phyloP scores from a whole-genome alignment of 441 rosid genomes.

The Adansonia rubrostipa region DNA sequence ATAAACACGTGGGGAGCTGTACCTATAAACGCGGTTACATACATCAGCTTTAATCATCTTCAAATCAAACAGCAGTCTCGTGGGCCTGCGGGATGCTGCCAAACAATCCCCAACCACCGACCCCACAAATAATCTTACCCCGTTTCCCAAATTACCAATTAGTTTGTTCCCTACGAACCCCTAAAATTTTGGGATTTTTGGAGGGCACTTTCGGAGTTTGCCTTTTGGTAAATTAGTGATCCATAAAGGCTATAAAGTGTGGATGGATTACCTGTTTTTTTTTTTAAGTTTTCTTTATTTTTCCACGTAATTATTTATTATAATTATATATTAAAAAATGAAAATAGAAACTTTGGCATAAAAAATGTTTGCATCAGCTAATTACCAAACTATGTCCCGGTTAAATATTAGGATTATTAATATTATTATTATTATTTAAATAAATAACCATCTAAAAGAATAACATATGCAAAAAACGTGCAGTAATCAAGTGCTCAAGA shows the following conservation, averaged over 20 bases:
- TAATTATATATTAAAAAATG: neutral
- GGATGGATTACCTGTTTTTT: neutral
- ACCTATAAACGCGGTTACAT: slow-evolving; percentile 33
- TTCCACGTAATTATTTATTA: neutral
- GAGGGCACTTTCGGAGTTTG: neutral
- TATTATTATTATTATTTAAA: neutral
- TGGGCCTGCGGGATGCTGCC: slow-evolving; percentile 25
- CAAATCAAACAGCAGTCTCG: neutral
- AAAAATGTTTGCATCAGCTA: neutral
- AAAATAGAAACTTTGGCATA: neutral
- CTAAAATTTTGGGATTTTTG: neutral
- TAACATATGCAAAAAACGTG: neutral
- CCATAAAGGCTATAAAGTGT: neutral
- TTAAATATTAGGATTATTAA: neutral
- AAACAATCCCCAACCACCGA: neutral
- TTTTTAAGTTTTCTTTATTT: neutral
- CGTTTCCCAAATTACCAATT: neutral
- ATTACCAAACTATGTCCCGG: neutral
- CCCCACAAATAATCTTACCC: neutral
- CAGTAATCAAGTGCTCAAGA: neutral
- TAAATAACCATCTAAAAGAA: neutral
- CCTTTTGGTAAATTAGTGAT: neutral
- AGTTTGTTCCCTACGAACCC: neutral
- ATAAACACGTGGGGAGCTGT: slow-evolving; percentile 36
- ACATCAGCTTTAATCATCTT: slow-evolving; percentile 28